Evolutionary conservation across 2,329 filamentous ascomycete species (phyloP), one percentile per base, ranked within the genome.

Genomic region (Fusarium sp.): DNA sequence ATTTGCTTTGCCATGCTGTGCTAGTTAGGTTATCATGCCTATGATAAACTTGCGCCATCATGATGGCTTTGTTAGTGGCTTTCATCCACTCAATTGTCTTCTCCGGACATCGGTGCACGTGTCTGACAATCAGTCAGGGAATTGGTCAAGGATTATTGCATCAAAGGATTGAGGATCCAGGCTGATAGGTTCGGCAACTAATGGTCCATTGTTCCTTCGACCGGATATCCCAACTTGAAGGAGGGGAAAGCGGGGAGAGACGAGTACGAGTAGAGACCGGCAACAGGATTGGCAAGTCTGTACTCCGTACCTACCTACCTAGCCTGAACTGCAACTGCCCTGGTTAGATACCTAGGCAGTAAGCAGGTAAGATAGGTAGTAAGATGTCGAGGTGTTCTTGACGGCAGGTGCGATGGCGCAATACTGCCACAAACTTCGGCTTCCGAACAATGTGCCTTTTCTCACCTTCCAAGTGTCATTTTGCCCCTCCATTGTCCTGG

Each of bases 81-180:
- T 41, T 30, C 39, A 24, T 30, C 59, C 47, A 44, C 50, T 57
- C 58, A 56, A 70, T 59, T 56, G 43, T 54, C 50, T 52, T 70
- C 50, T 63, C 62, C 65, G 50, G 56, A 57, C 52, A 40, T 49
- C 33, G 54, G 40, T 58, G 67, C 72, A 74, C 72, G 72, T 74
- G 72, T 71, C 39, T 68, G 64, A 52, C 64, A 73, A 71, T 65
- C 71, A 70, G 67, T 73, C 72, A 73, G 58, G 69, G 71, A 58
- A 74, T 71, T 74, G 71, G 72, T 61, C 69, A 56, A 53, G 65
- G 62, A 44, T 59, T 37, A 57, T 50, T 49, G 37, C 50, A 43
- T 35, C 45, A 33, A 24, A 24, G 6, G 24, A 24, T 24, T 24
- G 24, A 33, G 58, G 32, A 46, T 60, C 57, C 37, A 58, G 70